Percentiles rank a stretch among this genome's conserved stretches.
phyloP scores from a whole-genome alignment of 805 yeast species.

The Maudiozyma pseudohumilis region DNA sequence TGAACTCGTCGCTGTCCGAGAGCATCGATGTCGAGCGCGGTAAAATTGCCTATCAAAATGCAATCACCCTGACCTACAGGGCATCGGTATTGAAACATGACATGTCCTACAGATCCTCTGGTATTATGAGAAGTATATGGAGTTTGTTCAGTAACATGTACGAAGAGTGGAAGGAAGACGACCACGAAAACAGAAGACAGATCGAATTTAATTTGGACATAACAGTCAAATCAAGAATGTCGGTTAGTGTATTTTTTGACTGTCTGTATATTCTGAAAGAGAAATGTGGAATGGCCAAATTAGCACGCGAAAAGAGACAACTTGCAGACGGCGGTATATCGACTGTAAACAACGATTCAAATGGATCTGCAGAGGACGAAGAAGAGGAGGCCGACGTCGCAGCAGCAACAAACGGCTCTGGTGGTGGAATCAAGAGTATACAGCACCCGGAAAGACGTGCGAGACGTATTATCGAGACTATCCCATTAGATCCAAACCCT shows the following conservation, averaged over 20 bases:
- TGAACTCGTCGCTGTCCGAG: constrained; percentile 62
- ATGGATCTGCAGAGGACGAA: constrained; percentile 25
- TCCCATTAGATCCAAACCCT: constrained; percentile 79
- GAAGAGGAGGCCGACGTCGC: constrained; percentile 31
- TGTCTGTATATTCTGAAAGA: constrained; percentile 76
- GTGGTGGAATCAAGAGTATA: constrained; percentile 35
- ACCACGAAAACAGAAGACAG: neutral
- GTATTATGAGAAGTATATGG: constrained; percentile 93
- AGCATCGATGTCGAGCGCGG: constrained; percentile 66
- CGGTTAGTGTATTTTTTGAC: constrained; percentile 89
- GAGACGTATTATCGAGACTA: constrained; percentile 61
- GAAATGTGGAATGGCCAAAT: constrained; percentile 76
- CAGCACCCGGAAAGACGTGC: constrained; percentile 63
- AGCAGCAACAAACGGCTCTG: constrained; percentile 1
- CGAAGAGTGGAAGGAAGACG: constrained; percentile 35
- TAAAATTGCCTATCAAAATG: constrained; percentile 53
- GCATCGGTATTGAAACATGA: constrained; percentile 88
- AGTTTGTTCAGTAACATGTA: constrained; percentile 63
- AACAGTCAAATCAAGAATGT: constrained; percentile 71
- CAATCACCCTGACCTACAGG: constrained; percentile 56
- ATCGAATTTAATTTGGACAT: constrained; percentile 34
- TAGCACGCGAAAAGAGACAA: constrained; percentile 29
- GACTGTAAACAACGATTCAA: constrained; percentile 16
- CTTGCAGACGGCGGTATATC: neutral
- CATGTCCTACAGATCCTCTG: constrained; percentile 84